Conservation (phyloP, 2,329 filamentous ascomycete species). For the Trichoderma guizhouense region DNA sequence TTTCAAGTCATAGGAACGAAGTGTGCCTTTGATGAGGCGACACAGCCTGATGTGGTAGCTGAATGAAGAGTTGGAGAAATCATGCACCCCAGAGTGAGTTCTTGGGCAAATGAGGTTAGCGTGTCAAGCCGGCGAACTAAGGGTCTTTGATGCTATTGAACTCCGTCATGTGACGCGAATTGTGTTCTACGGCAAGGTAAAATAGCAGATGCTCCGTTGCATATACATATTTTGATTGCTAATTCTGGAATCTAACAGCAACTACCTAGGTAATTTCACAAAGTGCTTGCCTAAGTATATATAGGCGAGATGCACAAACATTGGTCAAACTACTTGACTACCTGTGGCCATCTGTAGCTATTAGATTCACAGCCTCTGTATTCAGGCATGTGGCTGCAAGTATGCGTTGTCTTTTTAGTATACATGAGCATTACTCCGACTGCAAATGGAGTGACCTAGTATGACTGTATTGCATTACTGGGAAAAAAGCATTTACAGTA, state of each 20-base stretch:
- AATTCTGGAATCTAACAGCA: not conserved
- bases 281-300: not conserved
- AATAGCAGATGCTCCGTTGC: not conserved
- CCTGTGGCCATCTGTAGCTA: not conserved
- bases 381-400: not conserved
- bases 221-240: not conserved
- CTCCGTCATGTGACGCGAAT: not conserved
- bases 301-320: not conserved
- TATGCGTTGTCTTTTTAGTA: not conserved
- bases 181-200: not conserved
- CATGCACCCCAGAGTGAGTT: not conserved
- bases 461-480: not conserved
- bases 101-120: not conserved
- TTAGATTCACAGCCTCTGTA: not conserved
- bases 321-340: not conserved
- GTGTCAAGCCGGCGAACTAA: not conserved
- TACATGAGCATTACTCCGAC: not conserved
- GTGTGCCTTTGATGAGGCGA: not conserved
- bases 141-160: not conserved
- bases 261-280: not conserved
- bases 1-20: not conserved
- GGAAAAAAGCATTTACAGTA: not conserved
- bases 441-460: not conserved
- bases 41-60: not conserved
- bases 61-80: not conserved